Base-by-base conservation (phyloP, 441 rosid genomes). In the Euphorbia schlechtendalii region DNA sequence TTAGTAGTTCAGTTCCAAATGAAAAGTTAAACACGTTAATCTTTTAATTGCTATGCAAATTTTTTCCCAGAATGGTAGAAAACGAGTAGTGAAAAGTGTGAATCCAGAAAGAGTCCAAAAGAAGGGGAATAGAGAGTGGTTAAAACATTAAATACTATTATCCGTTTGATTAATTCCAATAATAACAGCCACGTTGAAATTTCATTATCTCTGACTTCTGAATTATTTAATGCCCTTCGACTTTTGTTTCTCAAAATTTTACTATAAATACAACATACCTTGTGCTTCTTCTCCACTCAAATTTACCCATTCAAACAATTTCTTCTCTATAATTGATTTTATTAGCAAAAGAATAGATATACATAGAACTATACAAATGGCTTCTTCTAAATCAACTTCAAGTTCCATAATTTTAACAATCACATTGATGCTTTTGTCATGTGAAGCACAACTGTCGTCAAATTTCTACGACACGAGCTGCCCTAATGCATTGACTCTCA, bases 361-460 rank as follows among this genome's bases (percentile, higher is more conserved):
- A 10, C 49, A 6, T 1, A 82, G 10, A n/a, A 40, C 9, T 8
- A 40, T 40, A 36, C 9, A 46, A 36, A 65, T 11, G n/a, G 58
- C 60, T 64, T 58, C 38, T 25, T 34, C 6, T 22, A 17, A 2
- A 49, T 59, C 48, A 12, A 11, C 27, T 43, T 45, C 27, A 28
- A 5, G 0, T 40, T 53, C 55, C 28, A 61, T 61, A 43, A 27
- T 41, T 60, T 27, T 61, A 11, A 27, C 54, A 24, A 25, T 68
- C 7, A 9, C 56, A 14, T 40, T 66, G 24, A 0, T 68, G 32
- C 4, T 61, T 53, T 61, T 52, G 18, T 52, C 66, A 36, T 32
- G 65, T 49, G 8, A 68, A 20, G 71, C 66, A 6, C 71, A 68
- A 32, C 56, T 68, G 20, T 60, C 72, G 56, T 65, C 69, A 21